Base-by-base conservation (phyloP, 208 protist genomes). In the Herpetomonas tarakana region DNA sequence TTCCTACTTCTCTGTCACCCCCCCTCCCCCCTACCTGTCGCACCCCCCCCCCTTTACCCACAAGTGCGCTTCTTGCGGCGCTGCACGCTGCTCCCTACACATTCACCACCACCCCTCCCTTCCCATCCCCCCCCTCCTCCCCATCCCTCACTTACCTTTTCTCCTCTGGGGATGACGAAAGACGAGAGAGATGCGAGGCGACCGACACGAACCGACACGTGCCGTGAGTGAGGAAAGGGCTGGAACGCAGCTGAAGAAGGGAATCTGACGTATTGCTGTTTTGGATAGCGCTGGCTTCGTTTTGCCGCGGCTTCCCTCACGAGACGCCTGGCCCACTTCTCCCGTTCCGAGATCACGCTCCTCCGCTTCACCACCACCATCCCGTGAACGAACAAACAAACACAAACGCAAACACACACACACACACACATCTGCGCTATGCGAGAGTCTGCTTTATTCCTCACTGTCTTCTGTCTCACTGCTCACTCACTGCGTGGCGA, bases 401-500 rank as follows among this genome's bases (percentile, higher is more conserved):
- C 21, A 46, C 22, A 26, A 39, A 58, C 18, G 19, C 24, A 47
- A 19, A 58, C 35, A 46, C 3, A 25, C 7, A 46, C 18, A 58
- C 18, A 7, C 14, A 58, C 9, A 26, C 46, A n/a, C 3, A 7
- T 62, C 39, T 21, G 41, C 14, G 45, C 46, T 16, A 41, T 27
- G 57, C 57, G 41, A 52, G 11, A 2, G 57, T 29, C 28, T 38
- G 2, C 24, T 41, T 52, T n/a, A 12, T 62, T n/a, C 46, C 54
- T 59, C 19, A 26, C 12, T 59, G 6, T 59, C 51, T 55, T 55
- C 51, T 12, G 25, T 19, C 28, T 55, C n/a, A n/a, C n/a, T n/a
- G n/a, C n/a, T n/a, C n/a, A n/a, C n/a, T n/a, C n/a, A n/a, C n/a
- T n/a, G n/a, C n/a, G n/a, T n/a, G n/a, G n/a, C n/a, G n/a, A n/a